Conservation (phyloP, 257 asterid species). For the Penstemon newberryi region DNA sequence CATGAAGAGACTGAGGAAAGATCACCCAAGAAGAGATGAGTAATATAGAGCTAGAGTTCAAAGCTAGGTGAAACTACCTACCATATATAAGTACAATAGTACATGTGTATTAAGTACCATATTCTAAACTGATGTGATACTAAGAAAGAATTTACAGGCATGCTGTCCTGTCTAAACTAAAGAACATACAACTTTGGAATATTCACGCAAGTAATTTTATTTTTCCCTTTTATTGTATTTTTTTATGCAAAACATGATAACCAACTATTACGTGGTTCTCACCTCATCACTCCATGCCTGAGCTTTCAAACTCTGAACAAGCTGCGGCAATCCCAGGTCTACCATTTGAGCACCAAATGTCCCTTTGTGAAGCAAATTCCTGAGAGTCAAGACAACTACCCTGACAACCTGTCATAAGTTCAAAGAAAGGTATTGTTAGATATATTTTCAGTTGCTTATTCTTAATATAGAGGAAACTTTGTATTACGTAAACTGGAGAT, state of each 20-base stretch:
- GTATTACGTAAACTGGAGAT: conserved; percentile 21
- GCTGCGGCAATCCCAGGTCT: conserved; percentile 73
- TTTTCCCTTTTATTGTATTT: conserved; percentile 5
- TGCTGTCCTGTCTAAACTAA: background rate
- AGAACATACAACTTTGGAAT: conserved; percentile 6
- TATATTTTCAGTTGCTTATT: background rate
- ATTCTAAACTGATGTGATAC: background rate
- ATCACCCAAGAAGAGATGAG: conserved; percentile 19
- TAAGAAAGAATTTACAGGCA: conserved; percentile 14
- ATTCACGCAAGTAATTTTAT: background rate
- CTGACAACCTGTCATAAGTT: conserved; percentile 71
- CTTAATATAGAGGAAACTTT: background rate
- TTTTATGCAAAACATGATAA: conserved; percentile 19
- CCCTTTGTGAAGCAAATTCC: conserved; percentile 79
- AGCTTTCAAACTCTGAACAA: conserved; percentile 82
- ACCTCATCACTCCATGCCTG: conserved; percentile 99
- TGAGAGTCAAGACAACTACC: conserved; percentile 80
- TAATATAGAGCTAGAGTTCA: conserved; percentile 12
- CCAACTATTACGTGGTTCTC: conserved; percentile 21
- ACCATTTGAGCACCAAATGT: conserved; percentile 85
- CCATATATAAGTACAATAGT: background rate
- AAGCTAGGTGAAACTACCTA: background rate
- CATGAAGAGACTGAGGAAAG: background rate
- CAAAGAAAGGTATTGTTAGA: conserved; percentile 24
- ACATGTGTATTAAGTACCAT: conserved; percentile 5